A percentile compares a stretch with the other conserved stretches of the same genome.
Evolutionary conservation across 2,329 filamentous ascomycete species (phyloP).

Genomic region (Cordyceps sp.): DNA sequence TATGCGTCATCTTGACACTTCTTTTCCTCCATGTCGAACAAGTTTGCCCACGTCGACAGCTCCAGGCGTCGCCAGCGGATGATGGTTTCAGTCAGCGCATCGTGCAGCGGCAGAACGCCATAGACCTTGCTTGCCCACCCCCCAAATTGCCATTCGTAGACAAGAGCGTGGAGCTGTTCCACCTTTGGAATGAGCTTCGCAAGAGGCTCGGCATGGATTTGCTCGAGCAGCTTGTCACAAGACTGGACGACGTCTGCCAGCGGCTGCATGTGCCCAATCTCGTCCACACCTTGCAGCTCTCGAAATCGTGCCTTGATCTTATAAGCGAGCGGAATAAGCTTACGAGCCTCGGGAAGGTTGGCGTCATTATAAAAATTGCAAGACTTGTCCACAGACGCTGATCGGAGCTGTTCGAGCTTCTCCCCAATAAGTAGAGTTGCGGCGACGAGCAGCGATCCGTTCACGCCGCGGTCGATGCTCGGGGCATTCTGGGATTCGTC

Average conservation of each 20-base stretch:
- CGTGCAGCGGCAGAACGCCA: conserved; percentile 52
- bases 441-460: conserved; percentile 45
- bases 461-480: conserved; percentile 19
- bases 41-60: conserved; percentile 74
- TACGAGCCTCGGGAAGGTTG: conserved; percentile 61
- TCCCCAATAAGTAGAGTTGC: conserved; percentile 50
- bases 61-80: conserved; percentile 85
- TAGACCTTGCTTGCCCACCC: conserved; percentile 73
- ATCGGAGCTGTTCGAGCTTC: conserved; percentile 28
- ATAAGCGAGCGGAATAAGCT: conserved; percentile 52
- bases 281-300: conserved; percentile 48
- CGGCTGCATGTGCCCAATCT: conserved; percentile 56
- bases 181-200: conserved; percentile 73
- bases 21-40: conserved; percentile 70
- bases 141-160: conserved; percentile 85
- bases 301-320: conserved; percentile 57
- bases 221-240: conserved; percentile 58
- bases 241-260: conserved; percentile 61
- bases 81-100: conserved; percentile 63
- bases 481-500: conserved; percentile 11
- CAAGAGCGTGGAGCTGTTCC: conserved; percentile 69
- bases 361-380: conserved; percentile 87
- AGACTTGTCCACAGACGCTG: conserved; percentile 17
- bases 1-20: conserved; percentile 64
- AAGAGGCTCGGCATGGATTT: conserved; percentile 67